Conservation (phyloP, 805 yeast genomes). For the Candida sakaeoensis region DNA sequence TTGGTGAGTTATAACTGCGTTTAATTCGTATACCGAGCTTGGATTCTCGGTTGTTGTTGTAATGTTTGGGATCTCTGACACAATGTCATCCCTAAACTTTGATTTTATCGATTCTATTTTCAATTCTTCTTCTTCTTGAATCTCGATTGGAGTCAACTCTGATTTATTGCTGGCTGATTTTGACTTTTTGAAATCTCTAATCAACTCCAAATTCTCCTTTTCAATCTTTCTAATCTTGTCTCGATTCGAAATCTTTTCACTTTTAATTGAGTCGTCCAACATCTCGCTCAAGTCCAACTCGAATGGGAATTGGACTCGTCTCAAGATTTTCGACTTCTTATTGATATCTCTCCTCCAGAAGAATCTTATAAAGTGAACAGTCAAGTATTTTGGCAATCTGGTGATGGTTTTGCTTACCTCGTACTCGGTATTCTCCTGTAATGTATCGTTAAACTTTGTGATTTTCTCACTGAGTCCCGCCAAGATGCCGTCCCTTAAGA, state of each 20-base stretch:
- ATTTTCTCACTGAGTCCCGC: constrained; percentile 72
- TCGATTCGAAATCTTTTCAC: constrained; percentile 63
- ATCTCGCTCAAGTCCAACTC: constrained; percentile 85
- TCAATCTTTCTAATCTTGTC: constrained; percentile 75
- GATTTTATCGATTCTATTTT: constrained; percentile 45
- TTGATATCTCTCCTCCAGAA: constrained; percentile 92
- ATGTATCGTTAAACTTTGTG: constrained; percentile 70
- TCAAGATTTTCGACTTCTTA: constrained; percentile 87
- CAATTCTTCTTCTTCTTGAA: constrained; percentile 50
- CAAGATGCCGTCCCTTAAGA: constrained; percentile 77
- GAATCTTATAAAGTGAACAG: constrained; percentile 90
- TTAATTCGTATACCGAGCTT: constrained; percentile 79
- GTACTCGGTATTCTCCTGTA: constrained; percentile 69
- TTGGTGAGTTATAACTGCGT: constrained; percentile 84
- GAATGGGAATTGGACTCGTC: constrained; percentile 93
- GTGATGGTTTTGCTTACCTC: constrained; percentile 59
- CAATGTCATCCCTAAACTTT: constrained; percentile 50
- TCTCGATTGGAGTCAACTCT: constrained; percentile 47
- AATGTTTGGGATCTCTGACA: constrained; percentile 37
- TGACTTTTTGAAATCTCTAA: constrained; percentile 68
- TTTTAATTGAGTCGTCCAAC: constrained; percentile 72
- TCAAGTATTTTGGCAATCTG: constrained; percentile 80
- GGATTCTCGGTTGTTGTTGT: constrained; percentile 68
- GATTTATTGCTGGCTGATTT: constrained; percentile 18
- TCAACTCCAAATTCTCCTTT: constrained; percentile 67